Evolutionary conservation across 129 eudicot genomes (phyloP).

Genomic region (Sambucus nigra): DNA sequence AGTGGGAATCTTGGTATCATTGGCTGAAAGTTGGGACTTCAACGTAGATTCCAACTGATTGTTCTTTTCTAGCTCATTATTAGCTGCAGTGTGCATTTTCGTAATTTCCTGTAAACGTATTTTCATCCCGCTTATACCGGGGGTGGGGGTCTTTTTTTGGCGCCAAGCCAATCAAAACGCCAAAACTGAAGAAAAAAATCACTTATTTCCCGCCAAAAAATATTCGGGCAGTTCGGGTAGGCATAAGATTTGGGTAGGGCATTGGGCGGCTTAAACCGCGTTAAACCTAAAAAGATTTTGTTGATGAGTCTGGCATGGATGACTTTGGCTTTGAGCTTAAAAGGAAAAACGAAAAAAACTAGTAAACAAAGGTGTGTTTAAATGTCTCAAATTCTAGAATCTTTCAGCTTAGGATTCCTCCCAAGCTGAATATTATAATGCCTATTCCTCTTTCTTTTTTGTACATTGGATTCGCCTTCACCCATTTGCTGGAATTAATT

Average conservation of each 20-base stretch:
- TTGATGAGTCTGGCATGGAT: background rate
- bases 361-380: background rate
- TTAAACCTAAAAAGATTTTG: background rate
- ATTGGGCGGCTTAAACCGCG: constrained; percentile 4
- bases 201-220: constrained; percentile 10
- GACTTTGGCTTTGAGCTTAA: background rate
- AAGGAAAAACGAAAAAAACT: background rate
- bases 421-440: background rate
- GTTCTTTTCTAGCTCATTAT: too few species aligned
- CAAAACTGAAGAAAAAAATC: background rate
- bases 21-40: too few species aligned
- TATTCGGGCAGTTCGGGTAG: background rate
- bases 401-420: constrained; percentile 1
- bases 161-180: background rate
- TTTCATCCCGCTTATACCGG: too few species aligned
- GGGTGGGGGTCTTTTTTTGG: too few species aligned
- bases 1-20: too few species aligned
- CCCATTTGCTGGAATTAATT: background rate
- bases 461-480: constrained; percentile 1
- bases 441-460: background rate
- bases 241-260: background rate
- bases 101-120: too few species aligned
- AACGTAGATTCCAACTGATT: too few species aligned
- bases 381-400: background rate
- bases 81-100: too few species aligned